Conservation (phyloP, 2,329 filamentous ascomycete species). For the Xylogone sp. region DNA sequence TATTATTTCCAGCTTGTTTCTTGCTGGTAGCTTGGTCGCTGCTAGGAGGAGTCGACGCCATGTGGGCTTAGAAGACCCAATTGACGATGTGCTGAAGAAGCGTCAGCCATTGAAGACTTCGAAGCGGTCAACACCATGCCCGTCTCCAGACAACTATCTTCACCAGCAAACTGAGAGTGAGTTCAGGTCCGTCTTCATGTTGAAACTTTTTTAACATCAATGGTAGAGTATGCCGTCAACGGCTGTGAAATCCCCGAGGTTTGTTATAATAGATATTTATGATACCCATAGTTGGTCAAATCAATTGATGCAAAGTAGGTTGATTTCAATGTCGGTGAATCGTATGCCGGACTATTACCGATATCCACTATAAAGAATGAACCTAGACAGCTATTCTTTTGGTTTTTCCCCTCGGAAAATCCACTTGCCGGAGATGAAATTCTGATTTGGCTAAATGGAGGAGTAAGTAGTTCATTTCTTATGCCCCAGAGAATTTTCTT, state of each 20-base stretch:
- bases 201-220: background rate
- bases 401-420: slow-evolving; percentile 61
- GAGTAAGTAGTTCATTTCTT: slow-evolving; percentile 28
- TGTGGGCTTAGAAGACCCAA: slow-evolving; percentile 15
- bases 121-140: slow-evolving; percentile 5
- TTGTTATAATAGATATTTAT: background rate
- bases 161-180: slow-evolving; percentile 23
- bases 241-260: slow-evolving; percentile 59
- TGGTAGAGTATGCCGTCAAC: slow-evolving; percentile 58
- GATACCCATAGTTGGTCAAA: no score
- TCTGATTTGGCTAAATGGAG: slow-evolving; percentile 49
- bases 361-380: slow-evolving; percentile 48
- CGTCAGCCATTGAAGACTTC: slow-evolving; percentile 6
- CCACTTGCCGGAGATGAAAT: slow-evolving; percentile 51
- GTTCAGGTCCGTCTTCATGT: background rate
- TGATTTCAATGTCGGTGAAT: slow-evolving; percentile 63
- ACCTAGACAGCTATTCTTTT: slow-evolving; percentile 56
- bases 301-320: slow-evolving; percentile 40
- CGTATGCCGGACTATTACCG: slow-evolving; percentile 59
- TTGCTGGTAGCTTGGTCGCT: slow-evolving; percentile 11
- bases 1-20: slow-evolving; percentile 15
- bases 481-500: background rate
- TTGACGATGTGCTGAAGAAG: slow-evolving; percentile 1
- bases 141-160: slow-evolving; percentile 13
- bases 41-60: slow-evolving; percentile 18